These are phyloP conservation scores for Tolypocladium nubicola DNA, from an alignment of 2,329 filamentous ascomycete species.

Conservation along the genomic window DNA sequence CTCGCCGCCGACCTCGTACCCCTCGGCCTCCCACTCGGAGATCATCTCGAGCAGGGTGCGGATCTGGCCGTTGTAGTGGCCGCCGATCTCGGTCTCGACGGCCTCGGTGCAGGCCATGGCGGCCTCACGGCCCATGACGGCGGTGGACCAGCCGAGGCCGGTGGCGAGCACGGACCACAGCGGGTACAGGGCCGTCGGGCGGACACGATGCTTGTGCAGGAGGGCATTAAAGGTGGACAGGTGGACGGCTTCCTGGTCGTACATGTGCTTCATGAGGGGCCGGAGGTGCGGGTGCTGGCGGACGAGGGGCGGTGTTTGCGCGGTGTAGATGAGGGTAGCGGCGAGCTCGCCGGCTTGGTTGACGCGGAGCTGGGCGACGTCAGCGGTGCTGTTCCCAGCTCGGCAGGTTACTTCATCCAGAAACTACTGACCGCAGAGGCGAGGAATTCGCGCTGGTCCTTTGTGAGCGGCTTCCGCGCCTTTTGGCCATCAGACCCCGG, in stretches of 20 bases:
- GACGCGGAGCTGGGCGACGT: slow-evolving; percentile 58
- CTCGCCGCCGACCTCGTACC: slow-evolving; percentile 73
- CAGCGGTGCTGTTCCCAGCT: not conserved
- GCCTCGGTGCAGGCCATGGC: slow-evolving; percentile 99
- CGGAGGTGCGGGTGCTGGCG: slow-evolving; percentile 77
- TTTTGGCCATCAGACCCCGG: slow-evolving; percentile 16
- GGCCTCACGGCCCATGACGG: slow-evolving; percentile 78
- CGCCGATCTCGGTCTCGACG: slow-evolving; percentile 94
- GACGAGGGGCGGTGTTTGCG: slow-evolving; percentile 75
- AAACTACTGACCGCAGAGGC: slow-evolving; percentile 51
- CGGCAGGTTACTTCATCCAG: not conserved
- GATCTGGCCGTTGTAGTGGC: slow-evolving; percentile 92
- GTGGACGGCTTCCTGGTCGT: slow-evolving; percentile 88
- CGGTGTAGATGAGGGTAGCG: slow-evolving; percentile 84
- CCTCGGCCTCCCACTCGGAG: slow-evolving; percentile 60
- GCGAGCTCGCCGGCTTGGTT: slow-evolving; percentile 98
- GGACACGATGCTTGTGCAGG: slow-evolving; percentile 75
- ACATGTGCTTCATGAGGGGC: slow-evolving; percentile 94
- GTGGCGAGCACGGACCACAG: slow-evolving; percentile 76
- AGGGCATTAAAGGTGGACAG: slow-evolving; percentile 77
- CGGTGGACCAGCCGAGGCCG: slow-evolving; percentile 80
- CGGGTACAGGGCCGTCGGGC: slow-evolving; percentile 87
- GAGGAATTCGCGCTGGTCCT: slow-evolving; percentile 63
- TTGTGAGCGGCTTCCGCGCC: slow-evolving; percentile 50
- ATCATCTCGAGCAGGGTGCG: slow-evolving; percentile 73